phyloP scores from a whole-genome alignment of 1,284 basidiomycete genomes.

The Porodaedalea pini region DNA sequence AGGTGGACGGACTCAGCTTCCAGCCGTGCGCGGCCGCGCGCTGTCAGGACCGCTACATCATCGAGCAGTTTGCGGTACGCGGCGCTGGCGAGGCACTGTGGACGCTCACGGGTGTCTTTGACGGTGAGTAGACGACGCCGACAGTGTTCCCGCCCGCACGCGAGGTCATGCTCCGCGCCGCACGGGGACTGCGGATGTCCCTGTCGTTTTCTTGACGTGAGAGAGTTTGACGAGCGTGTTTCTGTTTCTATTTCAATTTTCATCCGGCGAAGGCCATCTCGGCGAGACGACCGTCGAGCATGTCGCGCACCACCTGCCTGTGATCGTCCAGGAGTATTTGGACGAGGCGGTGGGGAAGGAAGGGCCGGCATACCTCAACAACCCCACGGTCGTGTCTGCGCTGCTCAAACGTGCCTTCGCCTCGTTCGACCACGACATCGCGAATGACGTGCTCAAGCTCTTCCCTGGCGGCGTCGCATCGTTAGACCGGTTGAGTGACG shows the following conservation, averaged over 20 bases:
- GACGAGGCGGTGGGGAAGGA: constrained; percentile 34
- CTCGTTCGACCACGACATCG: constrained; percentile 44
- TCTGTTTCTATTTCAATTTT: background rate
- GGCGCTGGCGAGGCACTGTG: constrained; percentile 24
- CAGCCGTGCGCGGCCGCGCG: constrained; percentile 29
- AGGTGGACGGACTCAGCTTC: constrained; percentile 27
- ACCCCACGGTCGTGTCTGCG: constrained; percentile 42
- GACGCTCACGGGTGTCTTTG: constrained; percentile 32
- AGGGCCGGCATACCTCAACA: constrained; percentile 33
- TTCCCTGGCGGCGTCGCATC: constrained; percentile 30
- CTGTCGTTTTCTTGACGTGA: background rate
- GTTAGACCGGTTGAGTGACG: constrained; percentile 32
- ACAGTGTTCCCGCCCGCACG: background rate
- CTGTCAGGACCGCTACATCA: constrained; percentile 31
- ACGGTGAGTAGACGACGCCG: constrained; percentile 26
- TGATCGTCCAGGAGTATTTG: constrained; percentile 59
- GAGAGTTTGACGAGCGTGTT: background rate
- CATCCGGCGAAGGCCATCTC: constrained; percentile 15
- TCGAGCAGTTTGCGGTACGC: constrained; percentile 25
- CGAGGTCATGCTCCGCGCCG: constrained; percentile 1
- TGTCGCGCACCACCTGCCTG: constrained; percentile 61
- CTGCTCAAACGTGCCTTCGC: constrained; percentile 53
- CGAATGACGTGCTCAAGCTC: constrained; percentile 29
- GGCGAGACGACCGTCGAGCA: constrained; percentile 45
- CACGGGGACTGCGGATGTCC: background rate